phyloP scores from a whole-genome alignment of 805 yeast genomes.

The Tetrapisispora arboricola region DNA sequence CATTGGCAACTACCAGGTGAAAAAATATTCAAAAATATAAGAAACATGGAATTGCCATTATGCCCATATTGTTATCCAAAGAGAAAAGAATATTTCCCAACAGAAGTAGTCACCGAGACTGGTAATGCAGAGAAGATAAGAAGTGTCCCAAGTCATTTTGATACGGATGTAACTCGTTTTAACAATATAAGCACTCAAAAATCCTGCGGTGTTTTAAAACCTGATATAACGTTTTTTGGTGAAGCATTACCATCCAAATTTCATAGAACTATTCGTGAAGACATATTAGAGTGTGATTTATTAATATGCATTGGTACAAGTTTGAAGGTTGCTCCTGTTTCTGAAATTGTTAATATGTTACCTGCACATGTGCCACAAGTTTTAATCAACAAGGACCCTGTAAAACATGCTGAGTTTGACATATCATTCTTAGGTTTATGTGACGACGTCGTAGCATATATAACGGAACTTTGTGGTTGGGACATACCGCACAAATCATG shows the following conservation, averaged over 20 bases:
- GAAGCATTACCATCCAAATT: constrained; percentile 67
- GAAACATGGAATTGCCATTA: constrained; percentile 50
- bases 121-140: background rate
- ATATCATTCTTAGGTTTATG: constrained; percentile 67
- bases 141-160: background rate
- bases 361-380: constrained; percentile 67
- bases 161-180: background rate
- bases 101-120: constrained; percentile 2
- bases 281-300: constrained; percentile 61
- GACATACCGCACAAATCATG: constrained; percentile 44
- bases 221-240: constrained; percentile 88
- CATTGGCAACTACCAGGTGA: constrained; percentile 55
- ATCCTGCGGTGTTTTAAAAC: constrained; percentile 76
- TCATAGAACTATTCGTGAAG: constrained; percentile 48
- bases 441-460: constrained; percentile 66
- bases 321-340: constrained; percentile 87
- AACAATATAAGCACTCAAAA: constrained; percentile 21
- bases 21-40: constrained; percentile 48
- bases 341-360: constrained; percentile 67
- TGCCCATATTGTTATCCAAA: constrained; percentile 57
- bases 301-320: constrained; percentile 84
- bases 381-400: constrained; percentile 65
- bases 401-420: constrained; percentile 70
- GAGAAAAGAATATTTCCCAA: constrained; percentile 29
- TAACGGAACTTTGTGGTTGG: constrained; percentile 53